These are phyloP conservation scores for Penicillium nucicola DNA, from an alignment of 495 filamentous ascomycete genomes.

Conservation along the genomic window DNA sequence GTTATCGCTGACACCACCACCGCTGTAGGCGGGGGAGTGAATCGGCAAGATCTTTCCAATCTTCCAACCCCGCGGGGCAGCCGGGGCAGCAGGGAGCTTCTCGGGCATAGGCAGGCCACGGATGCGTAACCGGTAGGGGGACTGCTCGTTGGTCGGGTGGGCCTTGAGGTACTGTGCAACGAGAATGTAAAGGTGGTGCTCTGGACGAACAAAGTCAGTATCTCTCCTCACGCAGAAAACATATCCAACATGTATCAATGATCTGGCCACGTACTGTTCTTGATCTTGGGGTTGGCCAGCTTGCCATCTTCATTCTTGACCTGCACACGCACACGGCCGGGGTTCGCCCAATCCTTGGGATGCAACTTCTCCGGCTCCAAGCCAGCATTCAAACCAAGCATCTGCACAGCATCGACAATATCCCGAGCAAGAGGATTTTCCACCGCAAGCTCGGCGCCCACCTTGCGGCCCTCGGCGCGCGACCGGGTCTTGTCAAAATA, in stretches of 20 bases:
- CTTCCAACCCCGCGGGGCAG: slow-evolving; percentile 90
- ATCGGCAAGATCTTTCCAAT: slow-evolving; percentile 78
- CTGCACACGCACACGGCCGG: slow-evolving; percentile 78
- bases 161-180: slow-evolving; percentile 69
- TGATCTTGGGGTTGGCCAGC: slow-evolving; percentile 51
- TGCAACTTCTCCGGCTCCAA: slow-evolving; percentile 91
- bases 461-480: slow-evolving; percentile 75
- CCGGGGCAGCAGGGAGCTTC: slow-evolving; percentile 65
- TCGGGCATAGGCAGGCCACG: slow-evolving; percentile 62
- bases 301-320: slow-evolving; percentile 58
- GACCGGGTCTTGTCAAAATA: slow-evolving; percentile 84
- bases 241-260: neutral
- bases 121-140: slow-evolving; percentile 62
- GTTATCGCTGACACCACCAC: slow-evolving; percentile 93
- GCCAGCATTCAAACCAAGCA: slow-evolving; percentile 68
- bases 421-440: slow-evolving; percentile 83
- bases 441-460: slow-evolving; percentile 67
- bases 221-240: neutral
- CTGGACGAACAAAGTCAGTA: slow-evolving; percentile 27
- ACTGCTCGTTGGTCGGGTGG: slow-evolving; percentile 72
- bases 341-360: slow-evolving; percentile 97
- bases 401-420: slow-evolving; percentile 78
- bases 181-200: slow-evolving; percentile 81
- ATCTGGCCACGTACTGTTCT: slow-evolving; percentile 63
- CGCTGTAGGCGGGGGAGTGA: slow-evolving; percentile 83